These are phyloP conservation scores for Coemansia sp. DNA, from an alignment of 192 early-diverging fungal species.

Conservation along the genomic window DNA sequence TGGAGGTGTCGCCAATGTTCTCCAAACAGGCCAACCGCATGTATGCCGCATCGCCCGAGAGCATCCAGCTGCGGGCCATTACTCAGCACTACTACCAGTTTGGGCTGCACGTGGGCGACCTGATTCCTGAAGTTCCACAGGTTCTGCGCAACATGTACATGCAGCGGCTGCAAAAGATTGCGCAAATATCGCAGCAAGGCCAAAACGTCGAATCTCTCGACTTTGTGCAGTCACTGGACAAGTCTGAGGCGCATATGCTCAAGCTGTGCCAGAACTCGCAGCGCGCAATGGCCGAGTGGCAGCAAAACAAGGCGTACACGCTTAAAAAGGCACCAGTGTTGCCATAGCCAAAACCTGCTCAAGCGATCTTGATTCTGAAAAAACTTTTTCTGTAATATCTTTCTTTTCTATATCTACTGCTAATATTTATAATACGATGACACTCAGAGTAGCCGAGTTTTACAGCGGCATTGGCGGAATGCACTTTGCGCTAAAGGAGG, in stretches of 20 bases:
- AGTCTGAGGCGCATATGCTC: constrained; percentile 33
- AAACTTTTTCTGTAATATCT: constrained; percentile 5
- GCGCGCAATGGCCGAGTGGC: constrained; percentile 38
- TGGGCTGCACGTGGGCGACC: constrained; percentile 46
- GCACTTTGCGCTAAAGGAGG: constrained; percentile 76
- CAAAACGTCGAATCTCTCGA: constrained; percentile 43
- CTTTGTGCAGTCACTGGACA: constrained; percentile 50
- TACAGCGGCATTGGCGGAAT: constrained; percentile 57
- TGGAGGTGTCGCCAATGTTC: constrained; percentile 48
- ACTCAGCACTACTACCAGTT: constrained; percentile 52
- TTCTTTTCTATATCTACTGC: background rate
- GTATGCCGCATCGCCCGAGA: constrained; percentile 52
- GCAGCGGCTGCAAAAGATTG: constrained; percentile 41
- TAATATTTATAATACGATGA: background rate
- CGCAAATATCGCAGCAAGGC: constrained; percentile 47
- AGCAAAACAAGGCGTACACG: constrained; percentile 36
- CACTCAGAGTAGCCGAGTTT: constrained; percentile 50
- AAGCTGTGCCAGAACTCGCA: constrained; percentile 41
- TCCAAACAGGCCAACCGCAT: constrained; percentile 51
- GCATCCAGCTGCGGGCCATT: constrained; percentile 47
- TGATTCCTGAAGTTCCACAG: constrained; percentile 46
- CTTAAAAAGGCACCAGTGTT: constrained; percentile 31
- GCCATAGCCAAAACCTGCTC: background rate
- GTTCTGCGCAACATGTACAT: constrained; percentile 52
- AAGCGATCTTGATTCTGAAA: background rate